Base-by-base conservation (phyloP, 164 flowering plant species). In the Amborella trichopoda region DNA sequence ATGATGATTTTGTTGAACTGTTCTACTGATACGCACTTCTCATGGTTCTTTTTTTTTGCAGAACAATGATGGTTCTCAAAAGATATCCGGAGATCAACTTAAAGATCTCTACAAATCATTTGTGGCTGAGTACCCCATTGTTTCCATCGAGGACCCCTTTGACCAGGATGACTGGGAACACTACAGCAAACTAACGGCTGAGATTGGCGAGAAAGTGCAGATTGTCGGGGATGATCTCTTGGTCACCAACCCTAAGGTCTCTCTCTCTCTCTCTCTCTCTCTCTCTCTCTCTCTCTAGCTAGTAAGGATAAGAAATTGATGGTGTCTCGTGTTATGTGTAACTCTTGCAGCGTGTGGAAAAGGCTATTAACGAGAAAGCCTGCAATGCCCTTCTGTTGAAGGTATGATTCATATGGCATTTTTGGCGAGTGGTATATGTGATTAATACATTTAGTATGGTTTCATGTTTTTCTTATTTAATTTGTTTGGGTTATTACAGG, bases 341-440 rank as follows among this genome's bases (percentile, higher is more conserved):
- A 21, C 23, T 42, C 39, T 25, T 51, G 47, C 63, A 70, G 75
- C 67, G 78, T 39, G 75, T 74, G 1, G 75, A 60, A 46, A 75
- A 75, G 66, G 81, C 77, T 40, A 75, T 75, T 51, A 72, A 68
- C 28, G 81, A 72, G 51, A 75, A 75, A 47, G 4, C 73, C 5
- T 72, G 81, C 68, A 75, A 75, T 61, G 81, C 81, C 28, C 81
- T 75, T 69, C 62, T 72, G 21, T 58, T 77, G 56, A 77, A 77
- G 83, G 83, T 77, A 67, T 17, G 16, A 18, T 26, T 28, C 3
- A 5, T 26, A 28, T n/a, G 1, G 12, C 37, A 13, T 33, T 33
- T 33, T 17, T 33, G 14, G 37, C 16, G 14, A 33, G 12, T 33
- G 37, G 16, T 33, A 17, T 13, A 33, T 33, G 37, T 2, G 37